Conservation (phyloP, 2,329 filamentous ascomycete species). For the Pseudocercospora eumusae region DNA sequence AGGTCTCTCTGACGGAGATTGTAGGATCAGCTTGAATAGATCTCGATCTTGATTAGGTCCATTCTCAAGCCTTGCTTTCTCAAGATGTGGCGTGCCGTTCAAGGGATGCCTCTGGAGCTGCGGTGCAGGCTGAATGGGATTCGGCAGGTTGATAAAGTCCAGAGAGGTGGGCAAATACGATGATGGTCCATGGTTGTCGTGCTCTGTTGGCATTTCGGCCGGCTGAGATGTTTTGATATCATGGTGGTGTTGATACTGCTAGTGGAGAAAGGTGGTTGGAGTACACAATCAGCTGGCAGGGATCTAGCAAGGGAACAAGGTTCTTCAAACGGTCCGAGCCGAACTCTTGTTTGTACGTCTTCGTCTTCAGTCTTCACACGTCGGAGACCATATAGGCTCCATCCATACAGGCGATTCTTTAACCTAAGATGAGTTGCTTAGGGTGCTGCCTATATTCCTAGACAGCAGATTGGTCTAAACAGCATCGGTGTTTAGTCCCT, state of each 20-base stretch:
- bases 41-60: conserved; percentile 35
- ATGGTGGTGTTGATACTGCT: neutral
- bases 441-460: too few relatives aligned
- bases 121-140: conserved; percentile 42
- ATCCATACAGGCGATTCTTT: too few relatives aligned
- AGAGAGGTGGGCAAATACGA: conserved; percentile 37
- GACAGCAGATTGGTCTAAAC: too few relatives aligned
- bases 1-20: conserved; percentile 39
- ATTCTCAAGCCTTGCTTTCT: conserved; percentile 32
- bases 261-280: neutral
- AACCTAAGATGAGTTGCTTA: too few relatives aligned
- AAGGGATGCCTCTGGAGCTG: conserved; percentile 39
- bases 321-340: neutral
- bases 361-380: too few relatives aligned
- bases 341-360: too few relatives aligned
- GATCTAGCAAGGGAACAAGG: neutral
- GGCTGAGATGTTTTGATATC: too few relatives aligned
- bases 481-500: too few relatives aligned
- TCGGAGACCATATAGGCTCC: too few relatives aligned
- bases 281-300: neutral
- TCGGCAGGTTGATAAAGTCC: conserved; percentile 41
- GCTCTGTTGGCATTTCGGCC: conserved; percentile 15
- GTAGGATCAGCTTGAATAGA: conserved; percentile 32
- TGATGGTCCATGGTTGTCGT: conserved; percentile 17
- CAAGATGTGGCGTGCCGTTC: conserved; percentile 34